phyloP scores from a whole-genome alignment of 2,329 filamentous ascomycete genomes.

The Clonostachys rhizophaga region DNA sequence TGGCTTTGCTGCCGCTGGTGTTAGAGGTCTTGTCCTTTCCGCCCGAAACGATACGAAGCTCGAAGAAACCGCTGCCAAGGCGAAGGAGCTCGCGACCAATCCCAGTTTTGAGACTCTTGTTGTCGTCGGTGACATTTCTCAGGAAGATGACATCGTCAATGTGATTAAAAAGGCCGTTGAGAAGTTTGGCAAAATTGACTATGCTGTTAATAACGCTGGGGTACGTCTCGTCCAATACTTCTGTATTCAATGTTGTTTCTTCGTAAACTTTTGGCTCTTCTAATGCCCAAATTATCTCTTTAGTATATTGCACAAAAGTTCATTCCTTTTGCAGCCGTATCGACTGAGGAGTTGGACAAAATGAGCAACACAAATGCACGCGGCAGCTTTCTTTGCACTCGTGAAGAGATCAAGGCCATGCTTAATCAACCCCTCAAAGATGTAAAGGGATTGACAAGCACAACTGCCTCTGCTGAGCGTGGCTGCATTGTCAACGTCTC shows the following conservation, averaged over 20 bases:
- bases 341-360: constrained; percentile 2
- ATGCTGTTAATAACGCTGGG: constrained; percentile 8
- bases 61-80: too few species aligned
- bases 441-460: too few species aligned
- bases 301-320: background rate
- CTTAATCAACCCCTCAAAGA: too few species aligned
- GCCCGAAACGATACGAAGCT: constrained; percentile 34
- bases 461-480: too few species aligned
- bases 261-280: too few species aligned
- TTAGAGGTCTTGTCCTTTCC: constrained; percentile 42
- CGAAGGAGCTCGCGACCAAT: too few species aligned
- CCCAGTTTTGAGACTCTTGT: too few species aligned
- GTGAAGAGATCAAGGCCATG: background rate
- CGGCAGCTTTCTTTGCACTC: constrained; percentile 6
- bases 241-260: too few species aligned
- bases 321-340: background rate
- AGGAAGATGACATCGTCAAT: constrained; percentile 23
- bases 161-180: constrained; percentile 4
- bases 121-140: too few species aligned
- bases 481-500: too few species aligned
- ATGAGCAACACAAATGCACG: constrained; percentile 4
- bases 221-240: constrained; percentile 1
- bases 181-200: constrained; percentile 9
- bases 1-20: constrained; percentile 50
- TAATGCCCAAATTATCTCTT: too few species aligned